Conservation (phyloP, 2,329 filamentous ascomycete species). For the Colletotrichum karsti region DNA sequence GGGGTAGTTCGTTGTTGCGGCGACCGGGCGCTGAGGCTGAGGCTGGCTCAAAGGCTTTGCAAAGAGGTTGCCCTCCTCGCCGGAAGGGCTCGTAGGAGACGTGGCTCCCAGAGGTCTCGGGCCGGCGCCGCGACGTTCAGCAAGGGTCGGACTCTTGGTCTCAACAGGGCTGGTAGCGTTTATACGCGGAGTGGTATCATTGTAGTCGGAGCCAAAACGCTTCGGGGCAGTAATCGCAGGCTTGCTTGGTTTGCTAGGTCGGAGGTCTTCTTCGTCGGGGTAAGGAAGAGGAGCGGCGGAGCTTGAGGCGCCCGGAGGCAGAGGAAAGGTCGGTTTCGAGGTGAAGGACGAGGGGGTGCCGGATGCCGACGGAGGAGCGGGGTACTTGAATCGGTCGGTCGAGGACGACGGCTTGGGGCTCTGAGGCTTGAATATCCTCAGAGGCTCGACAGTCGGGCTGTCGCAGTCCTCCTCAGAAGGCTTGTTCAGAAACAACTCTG, state of each 20-base stretch:
- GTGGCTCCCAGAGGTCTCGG: slow-evolving; percentile 76
- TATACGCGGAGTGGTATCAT: slow-evolving; percentile 63
- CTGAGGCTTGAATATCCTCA: slow-evolving; percentile 85
- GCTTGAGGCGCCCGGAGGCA: slow-evolving; percentile 75
- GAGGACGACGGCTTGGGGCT: slow-evolving; percentile 63
- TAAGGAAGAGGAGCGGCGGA: slow-evolving; percentile 76
- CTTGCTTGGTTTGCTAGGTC: slow-evolving; percentile 48
- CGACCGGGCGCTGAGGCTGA: slow-evolving; percentile 48
- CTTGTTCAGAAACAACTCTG: slow-evolving; percentile 83
- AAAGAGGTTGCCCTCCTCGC: slow-evolving; percentile 82
- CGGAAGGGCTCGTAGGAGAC: slow-evolving; percentile 81
- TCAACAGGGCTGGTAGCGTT: slow-evolving; percentile 61
- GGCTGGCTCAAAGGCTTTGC: slow-evolving; percentile 67
- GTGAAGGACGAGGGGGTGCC: slow-evolving; percentile 49
- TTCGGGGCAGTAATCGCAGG: slow-evolving; percentile 50
- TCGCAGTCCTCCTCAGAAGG: slow-evolving; percentile 63
- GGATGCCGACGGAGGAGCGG: slow-evolving; percentile 50
- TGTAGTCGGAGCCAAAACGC: slow-evolving; percentile 54
- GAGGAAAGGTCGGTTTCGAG: slow-evolving; percentile 66
- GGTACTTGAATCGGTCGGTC: slow-evolving; percentile 59
- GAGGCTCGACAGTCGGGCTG: slow-evolving; percentile 82
- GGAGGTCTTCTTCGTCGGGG: slow-evolving; percentile 73
- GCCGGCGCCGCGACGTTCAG: slow-evolving; percentile 82
- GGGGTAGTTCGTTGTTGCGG: slow-evolving; percentile 52
- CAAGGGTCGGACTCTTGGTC: slow-evolving; percentile 71